Evolutionary conservation across 2,329 filamentous ascomycete species (phyloP).

Genomic region (Fusarium pseudonygamai): DNA sequence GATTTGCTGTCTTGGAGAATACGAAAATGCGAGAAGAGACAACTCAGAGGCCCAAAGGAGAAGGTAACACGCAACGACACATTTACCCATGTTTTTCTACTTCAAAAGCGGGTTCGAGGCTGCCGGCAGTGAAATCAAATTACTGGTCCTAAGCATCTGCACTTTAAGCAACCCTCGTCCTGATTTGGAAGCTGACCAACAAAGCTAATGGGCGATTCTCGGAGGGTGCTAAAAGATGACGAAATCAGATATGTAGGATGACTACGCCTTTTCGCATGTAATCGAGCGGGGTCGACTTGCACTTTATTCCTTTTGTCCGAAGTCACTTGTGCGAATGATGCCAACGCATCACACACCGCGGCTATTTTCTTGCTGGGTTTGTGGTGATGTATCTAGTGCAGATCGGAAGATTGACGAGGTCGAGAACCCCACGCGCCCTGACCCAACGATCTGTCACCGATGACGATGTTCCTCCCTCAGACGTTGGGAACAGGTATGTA

Average conservation of each 20-base stretch:
- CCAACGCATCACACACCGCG: not conserved
- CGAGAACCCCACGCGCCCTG: not conserved
- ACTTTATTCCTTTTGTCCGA: not conserved
- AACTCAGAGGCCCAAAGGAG: not conserved
- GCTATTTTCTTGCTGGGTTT: not conserved
- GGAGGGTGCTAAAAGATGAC: not conserved
- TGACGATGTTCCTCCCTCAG: not conserved
- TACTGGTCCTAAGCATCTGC: not conserved
- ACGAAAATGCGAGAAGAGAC: not conserved
- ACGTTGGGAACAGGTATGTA: not conserved
- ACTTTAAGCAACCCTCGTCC: not conserved
- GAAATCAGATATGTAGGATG: not conserved
- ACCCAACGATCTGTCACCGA: not conserved
- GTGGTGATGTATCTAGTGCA: not conserved
- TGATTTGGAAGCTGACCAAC: not conserved
- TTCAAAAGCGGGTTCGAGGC: not conserved
- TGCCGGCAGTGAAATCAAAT: not conserved
- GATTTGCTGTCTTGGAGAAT: not conserved
- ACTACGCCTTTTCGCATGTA: not conserved
- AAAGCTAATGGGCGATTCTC: not conserved
- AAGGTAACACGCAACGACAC: not conserved
- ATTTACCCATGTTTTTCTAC: not conserved
- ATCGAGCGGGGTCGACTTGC: not conserved
- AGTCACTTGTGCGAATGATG: not conserved
- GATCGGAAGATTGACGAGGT: not conserved